A percentile compares a stretch with the other conserved stretches of the same genome.
Evolutionary conservation across 2,329 filamentous ascomycete species (phyloP).

Genomic region (Exophiala mesophila): DNA sequence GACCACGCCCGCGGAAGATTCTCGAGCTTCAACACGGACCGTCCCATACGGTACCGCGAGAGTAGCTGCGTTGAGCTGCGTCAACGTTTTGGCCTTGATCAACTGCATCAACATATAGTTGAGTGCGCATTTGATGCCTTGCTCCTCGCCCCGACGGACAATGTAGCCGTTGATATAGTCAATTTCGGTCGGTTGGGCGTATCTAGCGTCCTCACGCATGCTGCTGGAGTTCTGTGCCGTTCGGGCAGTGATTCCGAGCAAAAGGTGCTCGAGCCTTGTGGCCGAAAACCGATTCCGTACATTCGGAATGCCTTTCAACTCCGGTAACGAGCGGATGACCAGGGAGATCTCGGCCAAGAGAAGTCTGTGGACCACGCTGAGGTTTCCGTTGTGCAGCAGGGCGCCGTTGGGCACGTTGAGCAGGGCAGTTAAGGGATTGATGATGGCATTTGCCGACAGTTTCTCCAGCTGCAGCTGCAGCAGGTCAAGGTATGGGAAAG

Average conservation of each 20-base stretch:
- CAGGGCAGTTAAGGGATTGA: conserved; percentile 76
- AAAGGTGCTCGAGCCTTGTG: conserved; percentile 58
- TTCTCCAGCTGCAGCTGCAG: conserved; percentile 70
- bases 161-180: conserved; percentile 89
- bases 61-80: conserved; percentile 2
- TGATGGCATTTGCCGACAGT: conserved; percentile 67
- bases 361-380: conserved; percentile 62
- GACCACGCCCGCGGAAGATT: conserved; percentile 8
- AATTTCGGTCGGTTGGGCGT: conserved; percentile 65
- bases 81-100: conserved; percentile 61
- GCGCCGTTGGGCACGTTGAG: conserved; percentile 71
- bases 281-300: conserved; percentile 56
- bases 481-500: conserved; percentile 57
- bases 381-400: conserved; percentile 61
- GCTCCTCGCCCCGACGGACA: conserved; percentile 62
- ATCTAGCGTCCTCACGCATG: conserved; percentile 63
- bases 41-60: conserved; percentile 11
- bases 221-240: conserved; percentile 57
- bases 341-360: conserved; percentile 69
- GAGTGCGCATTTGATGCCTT: conserved; percentile 66
- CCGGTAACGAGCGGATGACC: conserved; percentile 70
- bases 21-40: conserved; percentile 9
- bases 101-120: conserved; percentile 69
- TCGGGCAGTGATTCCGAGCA: conserved; percentile 49
- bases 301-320: conserved; percentile 60